A percentile compares a stretch with the other conserved stretches of the same genome.
phyloP scores from a whole-genome alignment of 2,329 filamentous ascomycete species.

The Grosmannia serpens region DNA sequence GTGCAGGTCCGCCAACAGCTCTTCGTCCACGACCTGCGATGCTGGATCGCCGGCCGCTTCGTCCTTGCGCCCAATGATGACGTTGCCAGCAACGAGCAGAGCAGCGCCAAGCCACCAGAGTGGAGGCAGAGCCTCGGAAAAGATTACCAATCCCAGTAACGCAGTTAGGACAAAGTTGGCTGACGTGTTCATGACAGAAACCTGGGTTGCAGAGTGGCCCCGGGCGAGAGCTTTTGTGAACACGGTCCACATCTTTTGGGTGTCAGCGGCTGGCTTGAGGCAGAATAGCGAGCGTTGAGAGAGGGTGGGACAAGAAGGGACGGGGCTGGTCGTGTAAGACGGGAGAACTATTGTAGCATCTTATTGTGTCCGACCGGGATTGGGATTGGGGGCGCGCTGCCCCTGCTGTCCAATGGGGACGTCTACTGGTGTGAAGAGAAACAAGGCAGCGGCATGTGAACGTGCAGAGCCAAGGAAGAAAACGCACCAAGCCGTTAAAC shows the following conservation, averaged over 20 bases:
- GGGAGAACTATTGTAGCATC: too few species aligned
- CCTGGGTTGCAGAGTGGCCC: conserved; percentile 65
- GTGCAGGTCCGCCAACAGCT: not conserved
- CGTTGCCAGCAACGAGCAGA: conserved; percentile 62
- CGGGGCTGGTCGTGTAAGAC: too few species aligned
- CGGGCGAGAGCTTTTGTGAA: conserved; percentile 69
- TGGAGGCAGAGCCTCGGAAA: conserved; percentile 57
- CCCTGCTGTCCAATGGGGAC: too few species aligned
- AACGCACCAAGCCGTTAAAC: conserved; percentile 58
- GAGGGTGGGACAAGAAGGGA: not conserved
- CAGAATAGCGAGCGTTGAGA: not conserved
- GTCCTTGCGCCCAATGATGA: conserved; percentile 64
- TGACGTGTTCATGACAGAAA: conserved; percentile 72
- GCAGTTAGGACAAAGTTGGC: conserved; percentile 74
- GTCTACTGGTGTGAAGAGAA: not conserved
- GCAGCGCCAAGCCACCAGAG: conserved; percentile 68
- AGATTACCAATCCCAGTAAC: conserved; percentile 57
- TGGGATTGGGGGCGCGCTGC: too few species aligned
- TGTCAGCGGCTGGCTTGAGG: not conserved
- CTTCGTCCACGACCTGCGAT: not conserved
- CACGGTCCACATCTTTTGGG: conserved; percentile 61
- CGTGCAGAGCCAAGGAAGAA: not conserved
- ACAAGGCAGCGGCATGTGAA: not conserved
- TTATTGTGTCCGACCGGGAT: too few species aligned
- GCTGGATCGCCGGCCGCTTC: conserved; percentile 15